Conservation (phyloP, 805 yeast species). For the Schizosaccharomyces cryophilus region DNA sequence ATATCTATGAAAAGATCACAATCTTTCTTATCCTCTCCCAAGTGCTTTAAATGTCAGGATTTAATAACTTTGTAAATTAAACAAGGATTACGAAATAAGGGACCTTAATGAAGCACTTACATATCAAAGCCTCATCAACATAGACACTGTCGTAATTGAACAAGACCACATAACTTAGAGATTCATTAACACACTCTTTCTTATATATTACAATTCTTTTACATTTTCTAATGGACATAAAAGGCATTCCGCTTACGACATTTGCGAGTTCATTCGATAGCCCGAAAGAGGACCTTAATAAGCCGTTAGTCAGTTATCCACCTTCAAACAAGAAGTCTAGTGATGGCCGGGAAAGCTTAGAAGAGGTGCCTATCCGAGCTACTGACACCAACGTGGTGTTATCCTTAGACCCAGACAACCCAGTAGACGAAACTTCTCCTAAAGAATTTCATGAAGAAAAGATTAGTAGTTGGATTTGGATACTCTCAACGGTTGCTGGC, state of each 20-base stretch:
- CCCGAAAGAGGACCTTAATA: background rate
- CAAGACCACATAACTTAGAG: background rate
- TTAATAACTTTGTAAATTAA: too few species aligned
- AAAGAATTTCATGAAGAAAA: background rate
- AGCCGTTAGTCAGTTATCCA: background rate
- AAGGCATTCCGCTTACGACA: background rate
- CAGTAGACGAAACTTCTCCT: background rate
- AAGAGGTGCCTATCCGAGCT: background rate
- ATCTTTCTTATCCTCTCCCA: too few species aligned
- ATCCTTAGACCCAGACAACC: background rate
- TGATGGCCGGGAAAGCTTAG: background rate
- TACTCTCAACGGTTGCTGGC: constrained; percentile 25
- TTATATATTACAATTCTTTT: background rate
- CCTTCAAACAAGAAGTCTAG: background rate
- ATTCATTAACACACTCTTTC: background rate
- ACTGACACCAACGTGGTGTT: background rate
- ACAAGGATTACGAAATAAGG: too few species aligned
- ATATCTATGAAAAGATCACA: too few species aligned
- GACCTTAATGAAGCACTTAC: too few species aligned
- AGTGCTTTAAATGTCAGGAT: too few species aligned
- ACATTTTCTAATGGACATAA: background rate
- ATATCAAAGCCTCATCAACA: too few species aligned
- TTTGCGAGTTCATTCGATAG: background rate
- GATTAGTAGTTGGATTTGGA: constrained; percentile 10
- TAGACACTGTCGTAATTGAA: too few species aligned